Conservation (phyloP, 1,284 basidiomycete species). For the Chiua sp. region DNA sequence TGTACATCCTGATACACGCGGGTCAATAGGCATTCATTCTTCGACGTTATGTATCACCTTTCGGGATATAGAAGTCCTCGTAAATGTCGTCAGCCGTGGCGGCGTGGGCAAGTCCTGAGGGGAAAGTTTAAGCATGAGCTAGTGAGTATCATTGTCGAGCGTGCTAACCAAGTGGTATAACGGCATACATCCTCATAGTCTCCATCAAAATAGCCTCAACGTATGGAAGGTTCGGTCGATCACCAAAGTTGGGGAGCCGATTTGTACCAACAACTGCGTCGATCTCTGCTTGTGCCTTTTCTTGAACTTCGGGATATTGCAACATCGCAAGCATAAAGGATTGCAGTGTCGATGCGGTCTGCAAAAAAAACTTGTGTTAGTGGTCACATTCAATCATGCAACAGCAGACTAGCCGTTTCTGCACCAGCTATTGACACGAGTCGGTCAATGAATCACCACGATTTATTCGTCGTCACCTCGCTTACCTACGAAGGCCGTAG, state of each 20-base stretch:
- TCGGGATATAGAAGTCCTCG: neutral
- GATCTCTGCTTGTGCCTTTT: conserved; percentile 41
- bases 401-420: conserved; percentile 21
- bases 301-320: conserved; percentile 49
- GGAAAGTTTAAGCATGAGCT: neutral
- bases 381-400: neutral
- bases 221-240: neutral
- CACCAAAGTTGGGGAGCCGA: neutral
- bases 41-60: neutral
- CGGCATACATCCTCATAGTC: neutral
- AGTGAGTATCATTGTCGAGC: neutral
- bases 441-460: neutral
- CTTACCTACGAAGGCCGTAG: conserved; percentile 33
- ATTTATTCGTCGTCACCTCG: neutral
- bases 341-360: conserved; percentile 50
- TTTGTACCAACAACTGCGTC: neutral
- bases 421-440: conserved; percentile 21
- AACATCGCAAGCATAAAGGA: conserved; percentile 57
- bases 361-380: neutral
- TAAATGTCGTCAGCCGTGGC: neutral
- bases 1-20: neutral
- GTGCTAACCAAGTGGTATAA: neutral
- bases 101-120: neutral
- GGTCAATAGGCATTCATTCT: neutral
- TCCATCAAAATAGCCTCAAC: neutral